Evolutionary conservation across 1,139 yeast genomes (phyloP), one percentile per base, ranked within the genome.

Genomic region (Trichomonascaceae sp.): DNA sequence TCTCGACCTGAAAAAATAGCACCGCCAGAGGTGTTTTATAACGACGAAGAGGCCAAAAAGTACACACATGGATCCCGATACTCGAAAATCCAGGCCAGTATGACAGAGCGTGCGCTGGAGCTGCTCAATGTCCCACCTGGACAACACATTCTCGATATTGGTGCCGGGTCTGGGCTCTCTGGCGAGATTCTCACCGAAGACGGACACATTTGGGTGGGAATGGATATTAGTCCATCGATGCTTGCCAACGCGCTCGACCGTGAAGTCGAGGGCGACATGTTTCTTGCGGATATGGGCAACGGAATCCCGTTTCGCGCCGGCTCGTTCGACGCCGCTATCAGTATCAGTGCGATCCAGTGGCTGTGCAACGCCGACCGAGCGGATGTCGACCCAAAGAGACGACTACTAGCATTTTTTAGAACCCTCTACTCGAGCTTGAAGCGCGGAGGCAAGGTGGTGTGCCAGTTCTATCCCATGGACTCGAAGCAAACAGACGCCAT

Each of bases 271-370:
- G 99, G 99, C 5, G 99, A 89, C 56, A 59, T 89, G 43, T 77
- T 92, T 53, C 62, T 87, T 38, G 77, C 84, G 28, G 99, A 89
- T 62, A 80, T 89, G 67, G 99, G 99, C 28, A 68, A 69, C 40
- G 98, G 98, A 17, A 69, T 92, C 3, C 98, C 98, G 5, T 89
- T 89, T 51, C 67, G 98, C 50, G 85, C 98, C 1, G 99, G 98
- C 36, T 71, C 94, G 0, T 89, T 89, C 54, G 99, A 92, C 59
- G 97, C 97, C 1, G 98, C 95, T 3, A 81, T 89, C 29, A 79
- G 93, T 16, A 84, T 89, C 45, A 80, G 94, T 31, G 98, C 93
- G 3, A 84, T 89, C 37, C 99, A 89, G 57, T 89, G 99, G 99
- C 70, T 89, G 30, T 84, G 97, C 64, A 89, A 89, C 54, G 98